Evolutionary conservation across 148 eudicot genomes (phyloP).

Genomic region (Vaccinium vitisidaea): DNA sequence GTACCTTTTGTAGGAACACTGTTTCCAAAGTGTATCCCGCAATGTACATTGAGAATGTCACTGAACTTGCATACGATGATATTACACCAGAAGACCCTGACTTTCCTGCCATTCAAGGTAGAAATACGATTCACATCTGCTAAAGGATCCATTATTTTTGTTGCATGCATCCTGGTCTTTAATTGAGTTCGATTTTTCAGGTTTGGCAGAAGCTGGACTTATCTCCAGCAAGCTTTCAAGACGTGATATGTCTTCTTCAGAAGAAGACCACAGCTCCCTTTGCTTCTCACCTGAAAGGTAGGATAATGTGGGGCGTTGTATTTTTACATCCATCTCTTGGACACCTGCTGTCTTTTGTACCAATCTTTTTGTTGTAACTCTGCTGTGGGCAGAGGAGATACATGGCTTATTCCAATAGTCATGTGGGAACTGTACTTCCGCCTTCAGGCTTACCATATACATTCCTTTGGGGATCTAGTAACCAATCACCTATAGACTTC

Average conservation of each 20-base stretch:
- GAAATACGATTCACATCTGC: not conserved
- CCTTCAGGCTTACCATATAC: conserved; percentile 12
- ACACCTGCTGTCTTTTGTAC: not conserved
- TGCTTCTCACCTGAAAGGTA: conserved; percentile 89
- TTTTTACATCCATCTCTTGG: not conserved
- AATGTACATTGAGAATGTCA: conserved; percentile 88
- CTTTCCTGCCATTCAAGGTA: conserved; percentile 90
- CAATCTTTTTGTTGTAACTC: not conserved
- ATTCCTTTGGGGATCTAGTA: not conserved
- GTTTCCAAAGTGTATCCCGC: conserved; percentile 93
- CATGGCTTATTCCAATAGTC: not conserved
- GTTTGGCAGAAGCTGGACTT: conserved; percentile 99
- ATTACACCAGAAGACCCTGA: conserved; percentile 95
- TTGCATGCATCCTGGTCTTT: conserved; percentile 18
- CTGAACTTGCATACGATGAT: conserved; percentile 95
- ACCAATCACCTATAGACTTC: conserved; percentile 7
- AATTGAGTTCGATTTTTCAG: conserved; percentile 37
- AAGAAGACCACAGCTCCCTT: conserved; percentile 62
- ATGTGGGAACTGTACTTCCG: not conserved
- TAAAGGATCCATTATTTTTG: conserved; percentile 14
- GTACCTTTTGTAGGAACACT: conserved; percentile 49
- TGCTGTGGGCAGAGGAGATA: not conserved
- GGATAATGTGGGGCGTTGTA: not conserved
- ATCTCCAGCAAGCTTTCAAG: conserved; percentile 93
- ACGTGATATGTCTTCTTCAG: conserved; percentile 61